Evolutionary conservation across 768 basidiomycete species (phyloP), one percentile per base, ranked within the genome.

Genomic region (Pholiota molesta): DNA sequence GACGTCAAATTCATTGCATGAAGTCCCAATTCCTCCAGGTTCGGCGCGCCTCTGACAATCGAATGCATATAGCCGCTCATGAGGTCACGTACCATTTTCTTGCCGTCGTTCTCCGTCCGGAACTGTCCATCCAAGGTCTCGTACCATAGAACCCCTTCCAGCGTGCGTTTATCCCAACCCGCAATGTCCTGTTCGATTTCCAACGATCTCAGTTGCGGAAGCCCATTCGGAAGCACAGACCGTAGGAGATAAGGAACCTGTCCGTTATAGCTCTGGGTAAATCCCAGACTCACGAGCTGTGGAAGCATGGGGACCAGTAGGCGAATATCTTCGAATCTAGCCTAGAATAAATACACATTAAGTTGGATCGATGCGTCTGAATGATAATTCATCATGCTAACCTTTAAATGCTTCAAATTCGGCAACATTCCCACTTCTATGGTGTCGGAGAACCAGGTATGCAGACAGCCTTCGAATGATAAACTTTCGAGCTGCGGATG

Each of bases 211-310:
- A 69, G 37, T 5, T 62, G 49, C 16, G 63, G 63, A 7, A 70
- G 39, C 0, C 66, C 66, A 19, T 55, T 19, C 11, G 69, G 65
- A 7, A 66, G 40, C 9, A 68, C 37, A 5, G 31, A n/a, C 17
- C 66, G 66, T 3, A 70, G 57, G 3, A 69, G 65, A 57, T 66
- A 70, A 0, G 69, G 65, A 28, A 68, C 62, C 29, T 70, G 69
- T 1, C 60, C 59, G 11, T 70, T 66, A 11, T 62, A 29, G 21
- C 54, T 64, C 2, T 54, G 14, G 23, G 42, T 21, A 39, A 68
- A 31, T 6, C 51, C 16, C 8, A 68, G 52, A 31, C 59, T 52
- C 9, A 60, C 17, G 8, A 68, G 52, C 33, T 53, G 67, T 3
- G 17, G 55, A 9, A 68, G 47, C 8, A 66, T 47, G 6, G 60